phyloP scores from a whole-genome alignment of 257 asterid species.

The Rauvolfia tetraphylla region DNA sequence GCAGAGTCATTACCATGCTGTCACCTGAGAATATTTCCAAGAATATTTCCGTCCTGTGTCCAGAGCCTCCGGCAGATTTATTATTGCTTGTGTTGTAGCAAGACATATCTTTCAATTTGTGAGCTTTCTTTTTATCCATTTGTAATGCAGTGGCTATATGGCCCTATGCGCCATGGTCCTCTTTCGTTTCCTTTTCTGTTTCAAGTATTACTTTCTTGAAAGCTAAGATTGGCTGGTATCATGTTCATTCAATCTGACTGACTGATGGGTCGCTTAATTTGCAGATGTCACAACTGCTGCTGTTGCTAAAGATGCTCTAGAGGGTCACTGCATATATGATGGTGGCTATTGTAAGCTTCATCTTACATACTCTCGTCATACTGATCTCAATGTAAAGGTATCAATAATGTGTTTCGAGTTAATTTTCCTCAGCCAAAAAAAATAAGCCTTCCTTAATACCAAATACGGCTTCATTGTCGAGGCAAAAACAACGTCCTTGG shows the following conservation, averaged over 20 bases:
- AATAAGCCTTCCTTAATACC: slow-evolving; percentile 15
- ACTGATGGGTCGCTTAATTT: slow-evolving; percentile 15
- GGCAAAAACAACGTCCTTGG: slow-evolving; percentile 19
- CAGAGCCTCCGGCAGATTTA: neutral
- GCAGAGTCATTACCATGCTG: neutral
- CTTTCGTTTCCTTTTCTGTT: neutral
- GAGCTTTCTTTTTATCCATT: neutral
- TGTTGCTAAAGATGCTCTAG: slow-evolving; percentile 70
- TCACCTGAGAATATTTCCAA: neutral
- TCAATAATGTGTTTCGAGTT: slow-evolving; percentile 40
- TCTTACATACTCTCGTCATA: slow-evolving; percentile 94
- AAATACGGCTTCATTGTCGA: slow-evolving; percentile 10
- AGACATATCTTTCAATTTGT: neutral
- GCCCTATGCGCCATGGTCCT: neutral
- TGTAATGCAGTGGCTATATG: neutral
- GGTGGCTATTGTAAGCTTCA: slow-evolving; percentile 99
- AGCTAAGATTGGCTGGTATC: neutral
- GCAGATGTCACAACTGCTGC: slow-evolving; percentile 67
- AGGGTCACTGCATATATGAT: slow-evolving; percentile 93
- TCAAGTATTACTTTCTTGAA: neutral
- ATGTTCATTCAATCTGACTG: slow-evolving; percentile 11
- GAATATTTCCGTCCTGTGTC: neutral
- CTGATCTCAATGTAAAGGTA: slow-evolving; percentile 95
- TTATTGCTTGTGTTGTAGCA: neutral
- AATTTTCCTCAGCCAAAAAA: slow-evolving; percentile 21